A percentile compares a stretch with the other conserved stretches of the same genome.
Conservation (phyloP, 129 eudicot species). For the Flaveria ramosissima region DNA sequence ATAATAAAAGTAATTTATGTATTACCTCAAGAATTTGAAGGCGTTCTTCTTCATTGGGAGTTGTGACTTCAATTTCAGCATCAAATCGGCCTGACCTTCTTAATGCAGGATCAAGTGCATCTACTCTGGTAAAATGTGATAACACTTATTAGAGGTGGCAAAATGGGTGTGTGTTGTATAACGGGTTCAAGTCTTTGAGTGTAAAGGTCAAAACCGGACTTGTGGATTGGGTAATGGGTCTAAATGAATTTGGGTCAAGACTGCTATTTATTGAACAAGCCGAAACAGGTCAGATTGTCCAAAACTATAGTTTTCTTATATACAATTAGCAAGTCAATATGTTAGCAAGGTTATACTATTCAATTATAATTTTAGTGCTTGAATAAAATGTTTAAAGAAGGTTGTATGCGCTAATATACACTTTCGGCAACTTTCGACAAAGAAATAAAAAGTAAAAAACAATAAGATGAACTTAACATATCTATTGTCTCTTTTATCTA, state of each 20-base stretch:
- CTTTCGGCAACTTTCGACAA: not conserved
- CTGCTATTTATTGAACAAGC: not conserved
- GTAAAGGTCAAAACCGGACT: not conserved
- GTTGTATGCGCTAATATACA: not conserved
- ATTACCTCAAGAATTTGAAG: slow-evolving; percentile 72
- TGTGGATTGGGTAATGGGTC: not conserved
- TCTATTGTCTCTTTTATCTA: not conserved
- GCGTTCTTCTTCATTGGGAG: slow-evolving; percentile 82
- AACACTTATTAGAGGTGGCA: not conserved
- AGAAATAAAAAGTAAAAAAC: slow-evolving; percentile 1
- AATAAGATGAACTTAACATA: not conserved
- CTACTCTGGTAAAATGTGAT: slow-evolving; percentile 54
- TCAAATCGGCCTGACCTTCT: slow-evolving; percentile 97
- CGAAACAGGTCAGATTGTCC: not conserved
- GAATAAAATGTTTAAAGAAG: not conserved
- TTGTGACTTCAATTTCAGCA: slow-evolving; percentile 87
- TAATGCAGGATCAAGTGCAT: slow-evolving; percentile 92
- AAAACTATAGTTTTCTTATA: not conserved
- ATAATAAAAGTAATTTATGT: not conserved
- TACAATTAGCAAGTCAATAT: not conserved
- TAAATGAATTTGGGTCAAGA: not conserved
- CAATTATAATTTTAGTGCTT: not conserved
- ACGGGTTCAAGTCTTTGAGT: not conserved
- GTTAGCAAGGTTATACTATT: not conserved
- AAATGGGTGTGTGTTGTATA: not conserved